Evolutionary conservation across 2,329 filamentous ascomycete genomes (phyloP).

Genomic region (Cytospora mali): DNA sequence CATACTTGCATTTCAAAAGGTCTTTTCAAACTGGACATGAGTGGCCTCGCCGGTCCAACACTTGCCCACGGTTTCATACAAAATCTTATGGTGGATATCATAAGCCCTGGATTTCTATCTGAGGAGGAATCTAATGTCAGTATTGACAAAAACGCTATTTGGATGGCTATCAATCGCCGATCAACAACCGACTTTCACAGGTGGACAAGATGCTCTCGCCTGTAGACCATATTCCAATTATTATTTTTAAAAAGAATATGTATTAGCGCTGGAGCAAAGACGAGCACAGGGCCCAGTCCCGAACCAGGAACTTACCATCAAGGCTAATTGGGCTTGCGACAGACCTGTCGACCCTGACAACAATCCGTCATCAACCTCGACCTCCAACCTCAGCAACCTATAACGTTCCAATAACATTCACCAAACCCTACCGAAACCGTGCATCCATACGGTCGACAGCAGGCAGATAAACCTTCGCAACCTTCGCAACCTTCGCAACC

Average conservation of each 20-base stretch:
- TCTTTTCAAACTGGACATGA: background rate
- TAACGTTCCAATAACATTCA: background rate
- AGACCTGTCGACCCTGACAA: background rate
- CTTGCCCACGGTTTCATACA: background rate
- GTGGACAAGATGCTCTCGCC: background rate
- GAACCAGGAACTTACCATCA: background rate
- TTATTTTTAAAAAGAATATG: background rate
- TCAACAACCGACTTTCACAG: background rate
- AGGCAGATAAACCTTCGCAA: constrained; percentile 11
- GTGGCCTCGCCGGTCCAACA: background rate
- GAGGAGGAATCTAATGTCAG: background rate
- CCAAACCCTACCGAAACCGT: background rate
- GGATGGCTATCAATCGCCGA: background rate
- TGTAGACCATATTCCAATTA: background rate
- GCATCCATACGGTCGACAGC: background rate
- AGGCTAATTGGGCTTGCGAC: background rate
- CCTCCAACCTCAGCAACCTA: background rate
- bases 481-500: constrained; percentile 1
- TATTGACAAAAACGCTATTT: background rate
- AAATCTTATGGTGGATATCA: background rate
- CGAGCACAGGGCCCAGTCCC: background rate
- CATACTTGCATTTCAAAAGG: background rate
- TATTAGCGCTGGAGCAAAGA: background rate
- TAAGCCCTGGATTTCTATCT: background rate
- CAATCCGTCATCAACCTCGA: background rate